These are phyloP conservation scores for Volvox africanus DNA, from an alignment of 139 green algal species.

Conservation along the genomic window DNA sequence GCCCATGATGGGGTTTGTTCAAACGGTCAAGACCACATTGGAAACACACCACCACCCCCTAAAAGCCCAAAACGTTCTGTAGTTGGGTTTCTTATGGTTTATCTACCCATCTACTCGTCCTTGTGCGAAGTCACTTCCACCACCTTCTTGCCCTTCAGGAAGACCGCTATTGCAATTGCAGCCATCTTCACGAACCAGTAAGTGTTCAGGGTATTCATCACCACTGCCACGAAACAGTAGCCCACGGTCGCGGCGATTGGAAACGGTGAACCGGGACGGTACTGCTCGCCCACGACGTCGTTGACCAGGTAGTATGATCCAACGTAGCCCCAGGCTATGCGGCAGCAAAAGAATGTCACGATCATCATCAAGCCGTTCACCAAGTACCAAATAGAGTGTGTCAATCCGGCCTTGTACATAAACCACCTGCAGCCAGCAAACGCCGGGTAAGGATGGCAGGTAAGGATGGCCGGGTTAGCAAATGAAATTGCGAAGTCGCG, in stretches of 20 bases:
- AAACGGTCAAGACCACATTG: too few relatives aligned
- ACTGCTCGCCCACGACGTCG: slow-evolving; percentile 21
- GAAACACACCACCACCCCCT: too few relatives aligned
- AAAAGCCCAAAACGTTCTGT: too few relatives aligned
- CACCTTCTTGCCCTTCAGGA: slow-evolving; percentile 46
- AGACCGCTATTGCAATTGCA: slow-evolving; percentile 21
- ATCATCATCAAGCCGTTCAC: slow-evolving; percentile 63
- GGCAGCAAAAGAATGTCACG: slow-evolving; percentile 53
- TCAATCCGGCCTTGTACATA: slow-evolving; percentile 58
- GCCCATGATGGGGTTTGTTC: too few relatives aligned
- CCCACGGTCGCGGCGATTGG: slow-evolving; percentile 47
- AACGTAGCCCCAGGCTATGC: slow-evolving; percentile 51
- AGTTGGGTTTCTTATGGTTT: too few relatives aligned
- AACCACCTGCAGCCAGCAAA: slow-evolving; percentile 60
- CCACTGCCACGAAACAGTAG: slow-evolving; percentile 59
- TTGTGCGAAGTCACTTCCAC: slow-evolving; percentile 15
- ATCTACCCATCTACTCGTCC: slow-evolving; percentile 23
- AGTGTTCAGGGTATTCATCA: slow-evolving; percentile 66
- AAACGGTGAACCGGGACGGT: slow-evolving; percentile 18
- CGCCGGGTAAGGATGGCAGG: not conserved
- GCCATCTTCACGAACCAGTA: slow-evolving; percentile 69
- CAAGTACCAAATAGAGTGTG: slow-evolving; percentile 54
- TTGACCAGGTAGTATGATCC: not conserved
- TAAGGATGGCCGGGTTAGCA: too few relatives aligned
- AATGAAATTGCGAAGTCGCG: too few relatives aligned